A percentile compares a stretch with the other conserved stretches of the same genome.
Evolutionary conservation across 2,329 filamentous ascomycete genomes (phyloP).

Genomic region (Fusarium pseudocircinatum): DNA sequence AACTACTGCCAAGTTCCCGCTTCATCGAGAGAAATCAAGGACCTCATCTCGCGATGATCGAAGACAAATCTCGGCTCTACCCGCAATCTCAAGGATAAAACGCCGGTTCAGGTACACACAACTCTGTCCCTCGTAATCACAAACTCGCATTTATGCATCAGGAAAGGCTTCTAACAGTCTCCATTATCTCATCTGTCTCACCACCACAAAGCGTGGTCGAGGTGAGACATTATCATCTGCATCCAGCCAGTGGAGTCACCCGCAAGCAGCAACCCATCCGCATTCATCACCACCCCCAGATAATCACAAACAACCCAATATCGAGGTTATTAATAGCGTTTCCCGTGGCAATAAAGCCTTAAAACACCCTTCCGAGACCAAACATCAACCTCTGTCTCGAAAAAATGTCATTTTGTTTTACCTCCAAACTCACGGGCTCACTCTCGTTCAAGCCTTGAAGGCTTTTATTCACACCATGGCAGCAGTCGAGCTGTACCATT

Average conservation of each 20-base stretch:
- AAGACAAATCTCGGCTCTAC: not conserved
- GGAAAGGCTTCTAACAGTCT: not conserved
- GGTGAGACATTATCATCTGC: not conserved
- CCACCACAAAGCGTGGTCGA: not conserved
- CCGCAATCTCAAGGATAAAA: not conserved
- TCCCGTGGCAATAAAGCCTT: not conserved
- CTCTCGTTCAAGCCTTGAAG: not conserved
- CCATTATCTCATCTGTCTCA: not conserved
- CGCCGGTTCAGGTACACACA: not conserved
- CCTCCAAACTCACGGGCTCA: not conserved
- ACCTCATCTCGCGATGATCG: not conserved
- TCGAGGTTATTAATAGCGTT: not conserved
- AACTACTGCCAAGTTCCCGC: not conserved
- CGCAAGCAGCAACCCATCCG: constrained; percentile 19
- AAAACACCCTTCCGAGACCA: constrained; percentile 4
- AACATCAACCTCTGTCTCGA: constrained; percentile 4
- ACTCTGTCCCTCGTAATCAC: not conserved
- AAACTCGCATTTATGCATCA: not conserved
- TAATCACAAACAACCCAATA: not conserved
- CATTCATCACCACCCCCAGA: not conserved
- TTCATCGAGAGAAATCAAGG: not conserved
- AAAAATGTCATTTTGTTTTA: constrained; percentile 17
- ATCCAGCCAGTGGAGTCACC: constrained; percentile 10
- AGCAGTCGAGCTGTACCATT: constrained; percentile 52
- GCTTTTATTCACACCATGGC: not conserved